A percentile compares a stretch with the other conserved stretches of the same genome.
Conservation (phyloP, 2,329 filamentous ascomycete species). For the Xylariales sp. region DNA sequence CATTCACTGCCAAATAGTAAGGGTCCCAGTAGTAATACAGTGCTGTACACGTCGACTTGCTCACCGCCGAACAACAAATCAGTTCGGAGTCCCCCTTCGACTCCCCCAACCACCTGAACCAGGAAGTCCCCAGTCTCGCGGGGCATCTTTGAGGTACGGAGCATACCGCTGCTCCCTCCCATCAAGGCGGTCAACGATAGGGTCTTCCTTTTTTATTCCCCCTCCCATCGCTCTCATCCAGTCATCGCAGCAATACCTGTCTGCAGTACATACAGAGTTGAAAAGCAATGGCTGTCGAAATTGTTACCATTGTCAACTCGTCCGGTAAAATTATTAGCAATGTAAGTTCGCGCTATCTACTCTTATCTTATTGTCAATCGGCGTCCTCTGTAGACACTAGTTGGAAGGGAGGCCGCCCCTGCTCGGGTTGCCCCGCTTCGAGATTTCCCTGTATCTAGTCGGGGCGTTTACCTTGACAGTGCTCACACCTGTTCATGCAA, state of each 20-base stretch:
- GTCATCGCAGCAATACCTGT: slow-evolving; percentile 20
- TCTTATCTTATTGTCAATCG: slow-evolving; percentile 8
- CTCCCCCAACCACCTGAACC: slow-evolving; percentile 30
- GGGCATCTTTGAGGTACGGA: slow-evolving; percentile 19
- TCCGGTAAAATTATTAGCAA: slow-evolving; percentile 52
- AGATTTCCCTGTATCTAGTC: slow-evolving; percentile 20
- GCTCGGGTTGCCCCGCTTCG: slow-evolving; percentile 27
- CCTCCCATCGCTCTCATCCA: slow-evolving; percentile 18
- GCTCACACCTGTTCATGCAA: slow-evolving; percentile 18
- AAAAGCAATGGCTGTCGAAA: slow-evolving; percentile 46
- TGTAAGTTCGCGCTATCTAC: slow-evolving; percentile 43
- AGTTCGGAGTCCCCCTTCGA: slow-evolving; percentile 7
- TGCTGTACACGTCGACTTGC: slow-evolving; percentile 21
- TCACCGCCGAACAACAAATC: slow-evolving; percentile 33
- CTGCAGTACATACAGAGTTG: slow-evolving; percentile 24
- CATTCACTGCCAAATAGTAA: slow-evolving; percentile 16
- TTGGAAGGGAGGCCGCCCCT: slow-evolving; percentile 26
- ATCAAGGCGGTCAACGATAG: slow-evolving; percentile 32
- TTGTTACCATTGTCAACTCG: slow-evolving; percentile 50
- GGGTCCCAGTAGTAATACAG: slow-evolving; percentile 10
- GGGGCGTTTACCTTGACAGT: slow-evolving; percentile 6
- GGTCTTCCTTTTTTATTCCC: slow-evolving; percentile 34
- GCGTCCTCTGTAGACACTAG: slow-evolving; percentile 12
- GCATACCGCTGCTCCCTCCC: slow-evolving; percentile 11
- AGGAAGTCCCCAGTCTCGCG: slow-evolving; percentile 26